Percentiles rank a stretch among this genome's conserved stretches.
These are phyloP conservation scores for Petrea volubilis DNA, from an alignment of 257 asterid species.

Conservation along the genomic window DNA sequence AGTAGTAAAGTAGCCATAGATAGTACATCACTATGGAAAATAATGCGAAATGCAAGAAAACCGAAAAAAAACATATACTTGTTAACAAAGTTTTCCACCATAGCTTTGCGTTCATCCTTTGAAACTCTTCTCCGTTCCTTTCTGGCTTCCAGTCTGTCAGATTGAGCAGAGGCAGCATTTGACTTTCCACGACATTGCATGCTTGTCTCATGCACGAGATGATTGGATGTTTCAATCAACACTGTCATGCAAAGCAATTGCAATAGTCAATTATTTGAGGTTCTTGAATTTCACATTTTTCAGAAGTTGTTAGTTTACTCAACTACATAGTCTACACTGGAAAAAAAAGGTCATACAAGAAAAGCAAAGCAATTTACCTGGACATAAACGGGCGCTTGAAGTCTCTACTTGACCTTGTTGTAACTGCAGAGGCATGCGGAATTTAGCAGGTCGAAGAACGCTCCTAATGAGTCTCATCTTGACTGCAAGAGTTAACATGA, in stretches of 20 bases:
- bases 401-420: constrained; percentile 24
- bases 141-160: constrained; percentile 32
- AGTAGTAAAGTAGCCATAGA: background rate
- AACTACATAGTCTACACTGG: background rate
- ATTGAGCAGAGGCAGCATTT: constrained; percentile 41
- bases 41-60: background rate
- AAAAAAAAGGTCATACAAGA: background rate
- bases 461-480: constrained; percentile 37
- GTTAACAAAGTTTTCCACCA: constrained; percentile 60
- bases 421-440: constrained; percentile 28
- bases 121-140: constrained; percentile 45
- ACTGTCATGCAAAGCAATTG: constrained; percentile 28
- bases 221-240: constrained; percentile 27
- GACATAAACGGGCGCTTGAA: constrained; percentile 20
- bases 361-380: constrained; percentile 24
- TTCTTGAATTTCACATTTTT: background rate
- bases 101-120: constrained; percentile 50
- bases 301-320: background rate
- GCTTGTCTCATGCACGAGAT: constrained; percentile 27
- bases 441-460: constrained; percentile 26
- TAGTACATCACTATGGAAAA: background rate
- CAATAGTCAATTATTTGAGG: background rate
- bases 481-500: constrained; percentile 13
- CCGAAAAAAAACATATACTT: constrained; percentile 38
- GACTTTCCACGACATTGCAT: constrained; percentile 37